Base-by-base conservation (phyloP, 2,329 filamentous ascomycete genomes). In the Paracamarosporium sp. region DNA sequence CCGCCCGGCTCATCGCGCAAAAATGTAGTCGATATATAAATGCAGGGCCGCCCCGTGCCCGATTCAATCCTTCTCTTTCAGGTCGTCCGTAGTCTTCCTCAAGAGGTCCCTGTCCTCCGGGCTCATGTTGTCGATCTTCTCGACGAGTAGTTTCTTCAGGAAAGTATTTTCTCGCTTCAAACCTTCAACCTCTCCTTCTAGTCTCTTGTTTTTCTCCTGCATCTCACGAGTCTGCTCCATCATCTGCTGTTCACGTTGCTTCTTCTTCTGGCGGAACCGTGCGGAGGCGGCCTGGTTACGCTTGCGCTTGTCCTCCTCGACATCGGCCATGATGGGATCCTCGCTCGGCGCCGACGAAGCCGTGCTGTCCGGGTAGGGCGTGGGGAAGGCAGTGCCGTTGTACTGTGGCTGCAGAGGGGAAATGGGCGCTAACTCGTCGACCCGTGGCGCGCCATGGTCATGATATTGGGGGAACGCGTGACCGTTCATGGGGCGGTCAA, bases 261-360 rank as follows among this genome's bases (percentile, higher is more conserved):
- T 96, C 89, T 96, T 96, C 87, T 96, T 96, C 74, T 95, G 88
- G 58, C 92, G 90, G 84, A 96, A 96, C 48, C 92, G 90, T 17
- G 92, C 92, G 64, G 89, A 93, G 54, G 92, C 92, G 30, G 92
- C 92, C 2, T 93, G 96, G 80, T 96, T 96, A 63, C 92, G 88
- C 57, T 92, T 88, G 48, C 92, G 89, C 81, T 96, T 96, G 76
- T 96, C 92, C 78, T 96, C 92, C 76, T 96, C 92, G 22, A 92
- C 92, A 47, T 74, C 71, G 36, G 66, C 59, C 25, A 71, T 58
- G 15, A 72, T 48, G 4, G 68, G 58, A 25, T 75, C 73, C 46
- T 69, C 66, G 38, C 63, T 67, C 27, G 63, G 65, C 2, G 66
- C 66, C n/a, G 65, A 66, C 15, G 59, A 63, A 1, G 62, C 62